Evolutionary conservation across 2,329 filamentous ascomycete species (phyloP), one percentile per base, ranked within the genome.

Genomic region (Fusarium zealandicum): DNA sequence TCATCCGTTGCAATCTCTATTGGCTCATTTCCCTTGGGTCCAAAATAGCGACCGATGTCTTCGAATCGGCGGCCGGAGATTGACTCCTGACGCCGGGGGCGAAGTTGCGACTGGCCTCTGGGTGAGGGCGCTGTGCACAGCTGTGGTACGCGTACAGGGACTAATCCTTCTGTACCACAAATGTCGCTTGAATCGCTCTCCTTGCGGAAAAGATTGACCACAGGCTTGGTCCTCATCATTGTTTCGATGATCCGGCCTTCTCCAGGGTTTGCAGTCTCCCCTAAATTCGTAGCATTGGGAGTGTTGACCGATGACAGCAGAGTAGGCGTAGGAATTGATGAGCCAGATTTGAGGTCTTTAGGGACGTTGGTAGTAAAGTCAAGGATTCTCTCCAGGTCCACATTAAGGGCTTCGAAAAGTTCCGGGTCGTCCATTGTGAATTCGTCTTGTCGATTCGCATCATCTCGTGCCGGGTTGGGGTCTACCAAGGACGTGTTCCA

Each of bases 1-100:
- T 72, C 63, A 57, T 75, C 73, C 20, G 58, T 68, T 42, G 70
- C 70, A 59, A 75, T 75, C 14, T 70, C 56, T 35, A 75, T 72
- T 14, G 66, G 61, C 13, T 64, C 39, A 12, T 59, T 50, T 11
- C 48, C 46, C 13, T 47, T 59, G 7, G 66, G 57, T 20, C 55
- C 65, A 31, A 75, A 70, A 56, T 73, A 75, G 27, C 54, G 63
- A 25, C 69, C 63, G 46, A 75, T 75, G 13, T 62, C 65, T 37
- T 66, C 60, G n/a, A 53, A 51, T 18, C 48, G 51, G 13, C 49
- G 52, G 22, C 30, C 38, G 43, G 54, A 35, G 38, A 53, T 40
- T 40, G 46, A 25, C 22, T 28, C 38, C 41, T 41, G 44, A 37
- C 28, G 43, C 11, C 32, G 37, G 33, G 49, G 31, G 33, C 27